phyloP scores from a whole-genome alignment of 2,329 filamentous ascomycete species.

The Phialemonium atrogriseum region DNA sequence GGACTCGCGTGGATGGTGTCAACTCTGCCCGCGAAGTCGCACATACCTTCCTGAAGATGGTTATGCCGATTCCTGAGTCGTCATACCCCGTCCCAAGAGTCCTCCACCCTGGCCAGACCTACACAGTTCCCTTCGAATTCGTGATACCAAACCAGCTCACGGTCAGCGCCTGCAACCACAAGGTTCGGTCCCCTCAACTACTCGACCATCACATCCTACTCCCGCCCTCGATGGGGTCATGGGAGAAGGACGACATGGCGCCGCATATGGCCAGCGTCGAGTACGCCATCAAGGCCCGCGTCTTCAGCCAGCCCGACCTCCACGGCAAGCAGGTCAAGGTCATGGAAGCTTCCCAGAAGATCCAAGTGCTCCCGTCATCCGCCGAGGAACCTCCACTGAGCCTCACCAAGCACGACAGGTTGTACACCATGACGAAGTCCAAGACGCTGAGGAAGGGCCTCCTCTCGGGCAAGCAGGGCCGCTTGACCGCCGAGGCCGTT shows the following conservation, averaged over 20 bases:
- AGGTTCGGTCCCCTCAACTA: conserved; percentile 32
- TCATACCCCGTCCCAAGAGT: conserved; percentile 37
- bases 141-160: conserved; percentile 51
- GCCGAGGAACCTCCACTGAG: conserved; percentile 43
- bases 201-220: conserved; percentile 44
- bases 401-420: conserved; percentile 36
- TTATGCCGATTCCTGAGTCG: conserved; percentile 42
- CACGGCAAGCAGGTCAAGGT: conserved; percentile 13
- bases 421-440: conserved; percentile 40
- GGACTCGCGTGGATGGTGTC: conserved; percentile 42
- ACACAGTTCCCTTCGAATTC: conserved; percentile 50
- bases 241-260: conserved; percentile 46
- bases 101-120: conserved; percentile 38
- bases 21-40: conserved; percentile 37
- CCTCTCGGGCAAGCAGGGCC: conserved; percentile 41
- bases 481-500: conserved; percentile 36
- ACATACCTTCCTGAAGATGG: conserved; percentile 47
- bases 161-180: conserved; percentile 46
- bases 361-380: conserved; percentile 44
- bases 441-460: conserved; percentile 47
- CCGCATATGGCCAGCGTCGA: conserved; percentile 47
- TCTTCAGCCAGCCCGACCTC: conserved; percentile 23
- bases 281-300: conserved; percentile 42
- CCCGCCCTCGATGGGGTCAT: conserved; percentile 43
- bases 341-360: conserved; percentile 19